A percentile compares a stretch with the other conserved stretches of the same genome.
Conservation (phyloP, 2,329 filamentous ascomycete species). For the Emergomyces orientalis region DNA sequence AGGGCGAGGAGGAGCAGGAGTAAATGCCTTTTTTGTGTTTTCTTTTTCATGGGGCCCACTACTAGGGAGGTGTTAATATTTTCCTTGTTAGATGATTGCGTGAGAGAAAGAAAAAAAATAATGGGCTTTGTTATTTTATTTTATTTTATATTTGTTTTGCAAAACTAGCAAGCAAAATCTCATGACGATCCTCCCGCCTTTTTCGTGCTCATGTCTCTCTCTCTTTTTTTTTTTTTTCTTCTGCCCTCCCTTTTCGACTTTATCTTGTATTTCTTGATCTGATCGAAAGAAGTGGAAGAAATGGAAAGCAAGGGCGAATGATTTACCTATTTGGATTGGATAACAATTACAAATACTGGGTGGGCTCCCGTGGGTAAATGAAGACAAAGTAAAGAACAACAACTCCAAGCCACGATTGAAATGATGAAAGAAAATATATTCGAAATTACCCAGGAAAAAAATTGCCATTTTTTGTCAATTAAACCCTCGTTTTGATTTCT, state of each 20-base stretch:
- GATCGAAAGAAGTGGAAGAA: neutral
- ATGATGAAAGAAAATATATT: neutral
- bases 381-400: neutral
- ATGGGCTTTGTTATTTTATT: slow-evolving; percentile 3
- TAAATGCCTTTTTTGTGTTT: slow-evolving; percentile 6
- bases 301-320: neutral
- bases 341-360: neutral
- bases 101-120: neutral
- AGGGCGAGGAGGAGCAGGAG: slow-evolving; percentile 44
- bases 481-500: neutral
- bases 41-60: slow-evolving; percentile 5
- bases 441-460: neutral
- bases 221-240: neutral
- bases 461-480: neutral
- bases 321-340: too few relatives aligned
- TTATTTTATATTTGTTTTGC: neutral
- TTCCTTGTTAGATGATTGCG: slow-evolving; percentile 7
- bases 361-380: neutral
- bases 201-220: neutral
- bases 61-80: slow-evolving; percentile 7
- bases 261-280: neutral
- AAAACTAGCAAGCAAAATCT: slow-evolving; percentile 4
- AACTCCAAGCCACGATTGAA: neutral
- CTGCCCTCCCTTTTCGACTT: neutral
- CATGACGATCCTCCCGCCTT: slow-evolving; percentile 1